Percentiles rank a stretch among this genome's conserved stretches.
These are phyloP conservation scores for Pseudogymnoascus sp. DNA, from an alignment of 2,329 filamentous ascomycete species.

Conservation along the genomic window DNA sequence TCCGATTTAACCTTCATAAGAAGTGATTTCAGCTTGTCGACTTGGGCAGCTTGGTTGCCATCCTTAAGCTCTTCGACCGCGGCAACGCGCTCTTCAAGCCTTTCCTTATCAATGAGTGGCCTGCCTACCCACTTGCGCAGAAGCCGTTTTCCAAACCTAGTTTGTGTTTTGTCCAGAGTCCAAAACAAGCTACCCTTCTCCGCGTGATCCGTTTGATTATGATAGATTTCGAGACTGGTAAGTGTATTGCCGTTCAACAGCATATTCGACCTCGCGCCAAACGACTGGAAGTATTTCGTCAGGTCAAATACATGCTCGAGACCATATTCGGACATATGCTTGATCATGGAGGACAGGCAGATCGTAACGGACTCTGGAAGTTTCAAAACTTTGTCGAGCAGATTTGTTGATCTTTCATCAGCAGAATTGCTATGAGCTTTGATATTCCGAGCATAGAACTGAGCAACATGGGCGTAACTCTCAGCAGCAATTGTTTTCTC, in stretches of 20 bases:
- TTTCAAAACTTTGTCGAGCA: conserved; percentile 80
- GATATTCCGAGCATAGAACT: conserved; percentile 85
- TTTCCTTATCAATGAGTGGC: conserved; percentile 68
- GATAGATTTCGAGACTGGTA: conserved; percentile 89
- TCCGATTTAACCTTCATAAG: conserved; percentile 68
- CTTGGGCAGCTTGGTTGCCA: conserved; percentile 54
- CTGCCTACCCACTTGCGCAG: conserved; percentile 92
- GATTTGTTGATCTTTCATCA: conserved; percentile 50
- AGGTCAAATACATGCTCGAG: conserved; percentile 92
- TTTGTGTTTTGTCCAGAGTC: conserved; percentile 88
- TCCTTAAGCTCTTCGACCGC: conserved; percentile 82
- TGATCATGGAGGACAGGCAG: conserved; percentile 94
- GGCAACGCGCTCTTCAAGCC: conserved; percentile 69
- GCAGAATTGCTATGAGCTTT: conserved; percentile 48
- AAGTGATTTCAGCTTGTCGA: conserved; percentile 68
- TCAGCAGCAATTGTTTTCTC: conserved; percentile 76
- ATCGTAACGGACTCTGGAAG: conserved; percentile 81
- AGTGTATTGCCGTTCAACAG: conserved; percentile 90
- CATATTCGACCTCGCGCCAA: conserved; percentile 92
- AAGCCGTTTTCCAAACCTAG: conserved; percentile 78
- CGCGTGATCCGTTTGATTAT: conserved; percentile 82
- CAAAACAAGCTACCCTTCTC: conserved; percentile 88
- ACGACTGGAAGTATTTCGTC: conserved; percentile 94
- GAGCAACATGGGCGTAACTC: conserved; percentile 79
- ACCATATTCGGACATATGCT: conserved; percentile 82